A percentile compares a stretch with the other conserved stretches of the same genome.
Evolutionary conservation across 441 rosid species (phyloP).

Genomic region (Pelargonium fulgidum): DNA sequence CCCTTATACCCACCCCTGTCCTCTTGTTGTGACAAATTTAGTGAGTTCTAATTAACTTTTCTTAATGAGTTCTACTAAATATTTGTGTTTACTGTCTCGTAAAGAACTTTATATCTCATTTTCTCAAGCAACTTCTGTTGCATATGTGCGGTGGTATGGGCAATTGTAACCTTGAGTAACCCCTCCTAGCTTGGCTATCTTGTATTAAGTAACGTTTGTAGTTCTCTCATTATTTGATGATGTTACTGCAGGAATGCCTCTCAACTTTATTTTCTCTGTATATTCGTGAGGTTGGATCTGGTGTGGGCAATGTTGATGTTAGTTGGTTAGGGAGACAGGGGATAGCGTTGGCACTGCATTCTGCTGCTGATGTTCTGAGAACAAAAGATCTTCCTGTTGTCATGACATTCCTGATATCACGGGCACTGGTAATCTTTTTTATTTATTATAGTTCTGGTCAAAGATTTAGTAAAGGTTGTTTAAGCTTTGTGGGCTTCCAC

Average conservation of each 20-base stretch:
- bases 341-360: conserved; percentile 80
- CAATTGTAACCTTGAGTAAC: not conserved
- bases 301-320: conserved; percentile 60
- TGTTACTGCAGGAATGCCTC: conserved; percentile 68
- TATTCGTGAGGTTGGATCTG: conserved; percentile 58
- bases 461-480: not conserved
- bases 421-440: conserved; percentile 71
- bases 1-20: no score
- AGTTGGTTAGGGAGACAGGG: conserved; percentile 98
- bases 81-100: no score
- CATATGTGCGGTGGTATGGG: not conserved
- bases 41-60: not conserved
- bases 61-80: no score
- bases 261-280: conserved; percentile 88
- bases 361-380: conserved; percentile 90
- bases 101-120: not conserved
- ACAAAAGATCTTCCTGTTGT: conserved; percentile 97
- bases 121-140: not conserved
- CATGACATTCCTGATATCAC: conserved; percentile 93
- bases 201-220: not conserved
- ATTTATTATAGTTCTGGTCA: conserved; percentile 17
- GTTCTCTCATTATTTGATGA: conserved; percentile 24
- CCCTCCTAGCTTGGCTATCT: not conserved
- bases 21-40: no score
- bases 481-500: not conserved